These are phyloP conservation scores for Rhodotorula sp. DNA, from an alignment of 1,284 basidiomycete species.

Conservation along the genomic window DNA sequence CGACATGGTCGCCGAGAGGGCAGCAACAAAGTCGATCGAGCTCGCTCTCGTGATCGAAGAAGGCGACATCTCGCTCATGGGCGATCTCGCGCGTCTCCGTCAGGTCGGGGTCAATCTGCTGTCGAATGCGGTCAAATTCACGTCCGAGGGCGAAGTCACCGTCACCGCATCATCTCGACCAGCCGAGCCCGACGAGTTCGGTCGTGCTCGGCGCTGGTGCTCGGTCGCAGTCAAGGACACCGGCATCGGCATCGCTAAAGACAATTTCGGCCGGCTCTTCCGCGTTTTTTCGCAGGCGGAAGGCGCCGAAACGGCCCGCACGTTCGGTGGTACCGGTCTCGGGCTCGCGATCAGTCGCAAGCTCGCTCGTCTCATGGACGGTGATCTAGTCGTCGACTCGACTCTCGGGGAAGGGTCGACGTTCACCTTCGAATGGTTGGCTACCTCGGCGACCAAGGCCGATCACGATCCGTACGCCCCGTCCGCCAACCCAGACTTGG, in stretches of 20 bases:
- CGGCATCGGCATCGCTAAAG: conserved; percentile 41
- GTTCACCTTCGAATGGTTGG: conserved; percentile 37
- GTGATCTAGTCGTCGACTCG: conserved; percentile 38
- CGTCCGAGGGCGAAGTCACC: conserved; percentile 31
- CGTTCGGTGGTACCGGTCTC: conserved; percentile 41
- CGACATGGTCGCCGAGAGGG: conserved; percentile 41
- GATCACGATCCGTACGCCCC: conserved; percentile 29
- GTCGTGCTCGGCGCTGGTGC: conserved; percentile 7
- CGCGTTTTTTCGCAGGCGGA: conserved; percentile 40
- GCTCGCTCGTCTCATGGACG: conserved; percentile 36
- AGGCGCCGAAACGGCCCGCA: conserved; percentile 29
- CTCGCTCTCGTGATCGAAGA: conserved; percentile 36
- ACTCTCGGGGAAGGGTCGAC: conserved; percentile 40
- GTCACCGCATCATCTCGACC: conserved; percentile 24
- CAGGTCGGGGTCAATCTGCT: conserved; percentile 40
- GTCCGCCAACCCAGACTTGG: conserved; percentile 26
- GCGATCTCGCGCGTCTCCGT: conserved; percentile 34
- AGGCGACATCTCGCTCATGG: conserved; percentile 33
- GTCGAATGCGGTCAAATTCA: conserved; percentile 37
- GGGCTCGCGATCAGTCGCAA: conserved; percentile 41
- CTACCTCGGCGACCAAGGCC: not conserved
- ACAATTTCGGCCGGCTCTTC: conserved; percentile 37
- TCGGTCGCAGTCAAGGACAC: conserved; percentile 32
- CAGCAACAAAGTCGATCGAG: conserved; percentile 36
- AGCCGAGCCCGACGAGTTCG: not conserved